Percentiles rank a stretch among this genome's conserved stretches.
phyloP scores from a whole-genome alignment of 2,329 filamentous ascomycete genomes.

The Rhynchosporium agropyri region DNA sequence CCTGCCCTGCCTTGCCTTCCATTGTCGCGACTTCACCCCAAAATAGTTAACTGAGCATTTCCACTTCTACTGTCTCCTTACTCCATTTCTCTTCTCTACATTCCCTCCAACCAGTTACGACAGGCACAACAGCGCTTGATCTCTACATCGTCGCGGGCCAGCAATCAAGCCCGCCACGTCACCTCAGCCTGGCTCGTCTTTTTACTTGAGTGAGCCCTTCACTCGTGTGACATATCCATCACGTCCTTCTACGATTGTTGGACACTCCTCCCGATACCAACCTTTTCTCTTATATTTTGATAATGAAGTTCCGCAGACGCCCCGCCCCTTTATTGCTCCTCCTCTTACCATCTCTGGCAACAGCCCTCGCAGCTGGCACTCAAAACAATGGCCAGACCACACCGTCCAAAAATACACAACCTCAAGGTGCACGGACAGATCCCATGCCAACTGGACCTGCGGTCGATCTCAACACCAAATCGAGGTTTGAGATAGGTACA shows the following conservation, averaged over 20 bases:
- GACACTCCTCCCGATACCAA: conserved; percentile 1
- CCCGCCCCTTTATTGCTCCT: conserved; percentile 62
- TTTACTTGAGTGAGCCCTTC: background rate
- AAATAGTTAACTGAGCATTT: background rate
- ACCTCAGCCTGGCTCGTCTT: conserved; percentile 9
- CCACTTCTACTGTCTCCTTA: conserved; percentile 2
- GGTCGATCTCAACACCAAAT: conserved; percentile 41
- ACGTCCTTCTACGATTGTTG: conserved; percentile 10
- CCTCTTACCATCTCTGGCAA: conserved; percentile 58
- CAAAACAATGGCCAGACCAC: conserved; percentile 33
- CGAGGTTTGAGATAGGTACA: conserved; percentile 50
- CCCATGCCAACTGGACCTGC: conserved; percentile 28
- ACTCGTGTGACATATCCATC: conserved; percentile 1
- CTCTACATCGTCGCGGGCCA: background rate
- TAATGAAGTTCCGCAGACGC: conserved; percentile 61
- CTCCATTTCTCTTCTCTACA: conserved; percentile 6
- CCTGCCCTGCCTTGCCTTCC: conserved; percentile 5
- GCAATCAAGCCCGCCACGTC: conserved; percentile 25
- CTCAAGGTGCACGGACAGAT: conserved; percentile 32
- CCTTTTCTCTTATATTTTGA: conserved; percentile 25
- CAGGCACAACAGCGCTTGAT: background rate
- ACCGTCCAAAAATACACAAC: conserved; percentile 32
- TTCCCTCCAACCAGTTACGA: conserved; percentile 13
- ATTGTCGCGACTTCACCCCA: background rate
- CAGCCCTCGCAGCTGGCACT: conserved; percentile 43